Evolutionary conservation across 306 rosid species (phyloP).

Genomic region (Dryas drummondii): DNA sequence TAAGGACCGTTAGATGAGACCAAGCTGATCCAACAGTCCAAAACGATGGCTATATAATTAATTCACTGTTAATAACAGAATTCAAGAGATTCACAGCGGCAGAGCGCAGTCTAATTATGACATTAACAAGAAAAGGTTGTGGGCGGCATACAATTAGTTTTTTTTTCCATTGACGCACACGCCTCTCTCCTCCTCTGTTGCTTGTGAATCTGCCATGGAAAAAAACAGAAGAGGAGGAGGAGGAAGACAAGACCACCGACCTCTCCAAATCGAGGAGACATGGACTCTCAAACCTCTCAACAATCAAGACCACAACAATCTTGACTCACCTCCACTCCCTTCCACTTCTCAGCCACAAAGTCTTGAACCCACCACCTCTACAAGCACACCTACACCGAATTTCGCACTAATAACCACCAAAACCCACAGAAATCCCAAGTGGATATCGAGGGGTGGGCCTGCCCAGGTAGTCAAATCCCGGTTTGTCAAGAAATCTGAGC

Average conservation of each 20-base stretch:
- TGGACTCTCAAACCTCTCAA: slow-evolving; percentile 4
- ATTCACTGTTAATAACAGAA: too few relatives aligned
- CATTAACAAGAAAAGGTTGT: too few relatives aligned
- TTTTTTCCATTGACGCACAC: too few relatives aligned
- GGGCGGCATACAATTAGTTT: too few relatives aligned
- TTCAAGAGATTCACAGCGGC: too few relatives aligned
- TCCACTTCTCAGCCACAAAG: slow-evolving; percentile 18
- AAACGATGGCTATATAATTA: too few relatives aligned
- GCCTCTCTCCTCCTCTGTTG: neutral
- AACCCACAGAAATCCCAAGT: slow-evolving; percentile 10
- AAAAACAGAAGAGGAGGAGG: slow-evolving; percentile 17
- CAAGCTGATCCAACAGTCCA: too few relatives aligned
- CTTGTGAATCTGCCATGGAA: slow-evolving; percentile 1
- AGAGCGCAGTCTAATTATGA: too few relatives aligned
- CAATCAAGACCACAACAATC: neutral
- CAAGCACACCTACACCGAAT: neutral
- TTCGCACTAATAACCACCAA: neutral
- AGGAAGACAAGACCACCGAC: neutral
- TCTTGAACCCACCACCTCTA: slow-evolving; percentile 11
- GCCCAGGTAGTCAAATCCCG: slow-evolving; percentile 25
- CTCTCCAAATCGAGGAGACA: slow-evolving; percentile 2
- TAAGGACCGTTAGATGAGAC: too few relatives aligned
- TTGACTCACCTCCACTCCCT: neutral
- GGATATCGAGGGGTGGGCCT: slow-evolving; percentile 26
- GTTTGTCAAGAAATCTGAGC: slow-evolving; percentile 37